Conservation (phyloP, 2,329 filamentous ascomycete species). For the Tolypocladium paradoxum region DNA sequence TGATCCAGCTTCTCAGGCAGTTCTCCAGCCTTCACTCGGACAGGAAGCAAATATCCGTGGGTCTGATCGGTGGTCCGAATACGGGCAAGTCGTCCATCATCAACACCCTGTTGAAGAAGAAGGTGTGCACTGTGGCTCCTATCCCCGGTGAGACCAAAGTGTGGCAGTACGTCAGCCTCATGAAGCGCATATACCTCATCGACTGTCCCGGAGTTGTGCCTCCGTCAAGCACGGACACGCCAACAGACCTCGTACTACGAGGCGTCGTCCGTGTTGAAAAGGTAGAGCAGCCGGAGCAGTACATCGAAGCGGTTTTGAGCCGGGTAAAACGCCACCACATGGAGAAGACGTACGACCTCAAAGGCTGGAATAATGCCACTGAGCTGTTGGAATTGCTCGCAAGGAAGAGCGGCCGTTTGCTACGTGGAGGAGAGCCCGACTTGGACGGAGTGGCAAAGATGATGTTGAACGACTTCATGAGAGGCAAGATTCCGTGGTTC, state of each 20-base stretch:
- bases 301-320: slow-evolving; percentile 71
- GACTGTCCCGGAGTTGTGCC: slow-evolving; percentile 96
- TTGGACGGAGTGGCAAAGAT: slow-evolving; percentile 93
- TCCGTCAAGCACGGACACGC: slow-evolving; percentile 71
- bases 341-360: slow-evolving; percentile 85
- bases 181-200: slow-evolving; percentile 84
- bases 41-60: slow-evolving; percentile 89
- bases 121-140: slow-evolving; percentile 84
- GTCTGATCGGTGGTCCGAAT: slow-evolving; percentile 70
- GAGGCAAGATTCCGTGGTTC: slow-evolving; percentile 95
- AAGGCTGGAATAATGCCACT: slow-evolving; percentile 63
- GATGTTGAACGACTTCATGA: slow-evolving; percentile 90
- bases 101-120: slow-evolving; percentile 90
- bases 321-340: slow-evolving; percentile 80
- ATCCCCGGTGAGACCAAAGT: slow-evolving; percentile 96
- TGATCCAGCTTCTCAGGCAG: slow-evolving; percentile 86
- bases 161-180: slow-evolving; percentile 94
- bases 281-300: slow-evolving; percentile 92
- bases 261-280: slow-evolving; percentile 93
- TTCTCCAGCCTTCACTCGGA: slow-evolving; percentile 84
- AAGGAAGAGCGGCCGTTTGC: slow-evolving; percentile 72
- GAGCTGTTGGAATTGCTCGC: slow-evolving; percentile 83
- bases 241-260: slow-evolving; percentile 78
- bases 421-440: slow-evolving; percentile 91
- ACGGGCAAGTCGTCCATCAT: slow-evolving; percentile 96